Base-by-base conservation (phyloP, 352 stramenopile genomes). In the Phytophthora constricta region DNA sequence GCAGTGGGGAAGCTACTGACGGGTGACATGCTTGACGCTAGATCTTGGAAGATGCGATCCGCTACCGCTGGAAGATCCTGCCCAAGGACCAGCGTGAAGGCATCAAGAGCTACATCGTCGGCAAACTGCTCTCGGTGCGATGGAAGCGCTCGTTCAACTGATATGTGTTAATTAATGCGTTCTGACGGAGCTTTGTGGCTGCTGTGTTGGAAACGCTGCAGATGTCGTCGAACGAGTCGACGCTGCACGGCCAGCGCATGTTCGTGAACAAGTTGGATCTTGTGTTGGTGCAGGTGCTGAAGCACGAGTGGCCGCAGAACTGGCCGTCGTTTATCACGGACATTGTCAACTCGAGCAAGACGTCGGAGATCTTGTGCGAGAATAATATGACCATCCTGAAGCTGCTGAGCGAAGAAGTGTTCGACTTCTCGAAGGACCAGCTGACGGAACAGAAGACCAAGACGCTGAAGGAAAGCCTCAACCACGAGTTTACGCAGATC, bases 371-470 rank as follows among this genome's bases (percentile, higher is more conserved):
- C 19, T 77, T 99, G 34, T 99, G 98, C 72, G 97, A 99, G 77
- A 99, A 99, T 87, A 99, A 99, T 82, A 99, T 99, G 97, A 97
- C 96, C 50, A 99, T 99, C 59, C 81, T 99, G 25, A 99, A 99
- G 80, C 84, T 99, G 34, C 82, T 99, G 34, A 98, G 92, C 57
- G 98, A 99, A 77, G 98, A 99, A 68, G 89, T 98, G 28, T 99
- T 99, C 81, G 97, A 99, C 63, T 99, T 99, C 66, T 98, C 92
- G 3, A 98, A 97, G 71, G 97, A 99, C 65, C 94, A 98, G 79
- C 98, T 99, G 74, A 99, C 97, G 28, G 98, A 97, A 63, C 89
- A 99, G 72, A 99, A 99, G 75, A 98, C 98, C 17, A 98, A 99
- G 74, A 91, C 86, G 39, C 92, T 99, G 70, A 99, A 99, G 79